phyloP scores from a whole-genome alignment of 108 stramenopile genomes.

The Aureococcus anophagefferens region DNA sequence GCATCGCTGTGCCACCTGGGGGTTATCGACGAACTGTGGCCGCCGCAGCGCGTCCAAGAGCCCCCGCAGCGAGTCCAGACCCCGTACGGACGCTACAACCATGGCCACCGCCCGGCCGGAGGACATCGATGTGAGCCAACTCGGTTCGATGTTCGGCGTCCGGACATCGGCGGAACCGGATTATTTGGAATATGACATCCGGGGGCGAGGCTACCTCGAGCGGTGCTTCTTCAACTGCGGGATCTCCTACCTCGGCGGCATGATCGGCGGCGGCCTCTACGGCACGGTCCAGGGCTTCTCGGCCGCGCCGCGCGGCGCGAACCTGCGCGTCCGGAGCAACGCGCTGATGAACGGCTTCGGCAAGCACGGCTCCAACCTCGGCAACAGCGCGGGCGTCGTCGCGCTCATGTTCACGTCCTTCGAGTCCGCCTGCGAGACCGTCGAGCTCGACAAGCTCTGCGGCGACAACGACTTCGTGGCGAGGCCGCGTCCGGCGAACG shows the following conservation, averaged over 20 bases:
- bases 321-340: conserved; percentile 8
- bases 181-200: conserved; percentile 10
- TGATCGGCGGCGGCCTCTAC: conserved; percentile 3
- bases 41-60: no score
- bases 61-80: no score
- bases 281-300: conserved; percentile 7
- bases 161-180: background rate
- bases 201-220: conserved; percentile 7
- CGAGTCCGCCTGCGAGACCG: background rate
- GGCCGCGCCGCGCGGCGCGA: background rate
- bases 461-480: conserved; percentile 2
- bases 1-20: no score
- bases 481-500: no score
- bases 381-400: conserved; percentile 11
- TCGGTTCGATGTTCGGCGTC: background rate
- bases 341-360: conserved; percentile 11
- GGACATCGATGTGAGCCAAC: background rate
- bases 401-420: conserved; percentile 16
- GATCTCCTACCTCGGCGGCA: conserved; percentile 5
- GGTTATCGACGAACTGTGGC: no score
- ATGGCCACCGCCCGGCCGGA: no score
- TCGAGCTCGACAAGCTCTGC: conserved; percentile 4
- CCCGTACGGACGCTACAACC: no score
- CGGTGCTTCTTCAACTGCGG: conserved; percentile 13
- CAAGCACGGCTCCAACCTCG: conserved; percentile 7